These are phyloP conservation scores for Angomonas deanei DNA, from an alignment of 208 protist species.

Conservation along the genomic window DNA sequence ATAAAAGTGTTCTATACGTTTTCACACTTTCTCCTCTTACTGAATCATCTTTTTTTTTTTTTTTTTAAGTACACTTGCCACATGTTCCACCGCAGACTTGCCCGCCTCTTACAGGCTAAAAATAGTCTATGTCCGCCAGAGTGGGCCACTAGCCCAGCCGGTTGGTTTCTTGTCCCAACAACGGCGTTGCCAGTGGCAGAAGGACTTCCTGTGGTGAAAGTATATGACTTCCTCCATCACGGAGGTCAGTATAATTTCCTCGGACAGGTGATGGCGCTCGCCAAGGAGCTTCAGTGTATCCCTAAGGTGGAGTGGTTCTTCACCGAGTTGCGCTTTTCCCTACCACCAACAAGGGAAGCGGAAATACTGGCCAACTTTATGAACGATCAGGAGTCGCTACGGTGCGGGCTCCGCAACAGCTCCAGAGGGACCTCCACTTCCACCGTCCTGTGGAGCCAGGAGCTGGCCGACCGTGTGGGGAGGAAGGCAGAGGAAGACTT, in stretches of 20 bases:
- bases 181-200: conserved; percentile 25
- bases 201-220: conserved; percentile 57
- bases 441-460: conserved; percentile 55
- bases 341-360: conserved; percentile 57
- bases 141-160: conserved; percentile 52
- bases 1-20: no score
- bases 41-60: conserved; percentile 4
- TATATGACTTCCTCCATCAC: conserved; percentile 80
- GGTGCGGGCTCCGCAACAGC: conserved; percentile 73
- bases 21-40: no score
- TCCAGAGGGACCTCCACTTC: conserved; percentile 46
- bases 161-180: conserved; percentile 64
- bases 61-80: no score
- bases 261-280: conserved; percentile 73
- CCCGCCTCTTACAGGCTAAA: no score
- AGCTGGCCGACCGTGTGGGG: conserved; percentile 55
- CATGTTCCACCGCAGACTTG: no score
- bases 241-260: conserved; percentile 77
- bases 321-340: conserved; percentile 58
- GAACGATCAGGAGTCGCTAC: conserved; percentile 79
- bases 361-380: conserved; percentile 79
- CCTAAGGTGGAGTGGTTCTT: conserved; percentile 82
- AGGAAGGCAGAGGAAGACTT: conserved; percentile 53
- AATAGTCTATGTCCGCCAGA: conserved; percentile 45
- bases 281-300: conserved; percentile 67